Evolutionary conservation across 2,329 filamentous ascomycete species (phyloP).

Genomic region (Xenoacremonium recifei): DNA sequence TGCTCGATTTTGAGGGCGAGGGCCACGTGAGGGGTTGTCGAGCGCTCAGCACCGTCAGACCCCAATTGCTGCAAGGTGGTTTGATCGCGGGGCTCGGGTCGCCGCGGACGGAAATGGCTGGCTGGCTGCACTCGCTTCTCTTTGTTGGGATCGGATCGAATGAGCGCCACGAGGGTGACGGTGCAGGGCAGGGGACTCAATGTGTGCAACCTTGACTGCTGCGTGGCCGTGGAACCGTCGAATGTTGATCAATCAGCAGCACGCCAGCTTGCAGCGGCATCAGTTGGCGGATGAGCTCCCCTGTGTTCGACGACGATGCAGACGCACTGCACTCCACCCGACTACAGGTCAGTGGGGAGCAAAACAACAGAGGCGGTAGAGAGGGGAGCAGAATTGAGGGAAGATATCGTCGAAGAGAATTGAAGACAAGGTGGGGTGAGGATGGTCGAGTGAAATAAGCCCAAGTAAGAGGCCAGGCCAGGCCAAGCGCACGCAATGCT

Average conservation of each 20-base stretch:
- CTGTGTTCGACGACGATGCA: background rate
- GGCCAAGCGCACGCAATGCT: too few species aligned
- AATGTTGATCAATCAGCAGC: background rate
- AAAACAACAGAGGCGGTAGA: background rate
- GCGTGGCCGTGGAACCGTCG: background rate
- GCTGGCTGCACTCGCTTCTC: background rate
- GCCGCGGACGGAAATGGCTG: background rate
- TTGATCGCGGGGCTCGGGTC: background rate
- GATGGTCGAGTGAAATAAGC: too few species aligned
- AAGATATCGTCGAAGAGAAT: background rate
- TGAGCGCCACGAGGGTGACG: too few species aligned
- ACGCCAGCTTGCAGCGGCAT: too few species aligned
- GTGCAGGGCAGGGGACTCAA: background rate
- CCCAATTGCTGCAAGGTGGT: too few species aligned
- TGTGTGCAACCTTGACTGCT: background rate
- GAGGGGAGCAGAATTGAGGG: too few species aligned
- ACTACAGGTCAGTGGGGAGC: background rate
- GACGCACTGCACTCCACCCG: background rate
- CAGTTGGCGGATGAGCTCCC: too few species aligned
- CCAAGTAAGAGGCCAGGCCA: too few species aligned
- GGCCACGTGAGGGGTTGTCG: slow-evolving; percentile 26
- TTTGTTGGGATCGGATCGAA: background rate
- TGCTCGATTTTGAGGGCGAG: slow-evolving; percentile 9
- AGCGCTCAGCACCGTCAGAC: slow-evolving; percentile 19
- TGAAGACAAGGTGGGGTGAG: too few species aligned